These are phyloP conservation scores for Starmerella sp. DNA, from an alignment of 805 yeast species.

Conservation along the genomic window DNA sequence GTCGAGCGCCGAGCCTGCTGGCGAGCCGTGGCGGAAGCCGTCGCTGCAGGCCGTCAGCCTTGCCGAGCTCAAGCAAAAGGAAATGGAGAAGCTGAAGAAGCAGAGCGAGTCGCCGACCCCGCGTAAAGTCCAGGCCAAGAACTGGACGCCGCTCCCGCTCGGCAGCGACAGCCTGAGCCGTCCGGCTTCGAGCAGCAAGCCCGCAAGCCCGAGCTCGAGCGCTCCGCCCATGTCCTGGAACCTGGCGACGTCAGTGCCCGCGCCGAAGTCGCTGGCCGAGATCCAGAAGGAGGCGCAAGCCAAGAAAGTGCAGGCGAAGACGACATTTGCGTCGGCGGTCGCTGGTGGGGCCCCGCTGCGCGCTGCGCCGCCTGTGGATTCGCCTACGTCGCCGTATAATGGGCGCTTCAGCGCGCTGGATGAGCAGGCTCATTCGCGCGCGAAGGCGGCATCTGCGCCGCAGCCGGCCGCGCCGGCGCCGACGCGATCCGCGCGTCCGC, in stretches of 20 bases:
- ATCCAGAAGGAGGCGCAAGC: slow-evolving; percentile 29
- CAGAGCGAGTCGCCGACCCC: neutral
- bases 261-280: slow-evolving; percentile 29
- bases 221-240: slow-evolving; percentile 14
- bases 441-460: neutral
- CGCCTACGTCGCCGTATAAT: neutral
- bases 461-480: neutral
- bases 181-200: neutral
- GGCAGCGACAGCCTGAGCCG: neutral
- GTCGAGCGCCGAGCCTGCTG: slow-evolving; percentile 4
- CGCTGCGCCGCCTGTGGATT: neutral
- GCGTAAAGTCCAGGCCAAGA: neutral
- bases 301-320: neutral
- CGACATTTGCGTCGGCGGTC: neutral
- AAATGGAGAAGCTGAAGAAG: slow-evolving; percentile 9
- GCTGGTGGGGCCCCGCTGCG: neutral
- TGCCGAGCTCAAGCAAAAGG: slow-evolving; percentile 18
- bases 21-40: slow-evolving; percentile 21
- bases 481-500: neutral
- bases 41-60: slow-evolving; percentile 11
- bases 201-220: neutral
- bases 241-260: slow-evolving; percentile 21
- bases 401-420: neutral
- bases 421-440: neutral
- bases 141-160: slow-evolving; percentile 5